A percentile compares a stretch with the other conserved stretches of the same genome.
These are phyloP conservation scores for Cercospora brassicicola DNA, from an alignment of 2,329 filamentous ascomycete genomes.

Conservation along the genomic window DNA sequence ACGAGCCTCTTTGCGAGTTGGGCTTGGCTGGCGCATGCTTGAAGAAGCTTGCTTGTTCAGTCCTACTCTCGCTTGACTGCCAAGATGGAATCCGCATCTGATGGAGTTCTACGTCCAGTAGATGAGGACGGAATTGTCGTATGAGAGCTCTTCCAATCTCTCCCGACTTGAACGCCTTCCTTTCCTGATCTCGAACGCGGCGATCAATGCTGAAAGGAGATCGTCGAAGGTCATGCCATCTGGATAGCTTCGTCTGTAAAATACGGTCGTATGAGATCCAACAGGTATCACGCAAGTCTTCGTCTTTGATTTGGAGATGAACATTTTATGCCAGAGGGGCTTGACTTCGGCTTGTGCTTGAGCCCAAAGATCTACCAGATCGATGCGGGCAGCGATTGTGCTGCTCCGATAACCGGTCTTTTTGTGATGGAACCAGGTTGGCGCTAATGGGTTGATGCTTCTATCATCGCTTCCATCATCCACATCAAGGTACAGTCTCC, in stretches of 20 bases:
- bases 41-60: neutral
- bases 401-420: slow-evolving; percentile 24
- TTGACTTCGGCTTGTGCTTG: slow-evolving; percentile 13
- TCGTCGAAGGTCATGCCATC: slow-evolving; percentile 29
- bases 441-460: slow-evolving; percentile 22
- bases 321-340: slow-evolving; percentile 25
- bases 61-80: neutral
- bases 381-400: slow-evolving; percentile 25
- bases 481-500: slow-evolving; percentile 23
- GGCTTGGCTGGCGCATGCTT: neutral
- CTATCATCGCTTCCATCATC: slow-evolving; percentile 14
- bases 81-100: neutral
- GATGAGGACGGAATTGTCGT: slow-evolving; percentile 26
- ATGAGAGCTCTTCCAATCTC: slow-evolving; percentile 22
- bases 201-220: slow-evolving; percentile 23
- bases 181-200: slow-evolving; percentile 26
- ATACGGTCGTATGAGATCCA: slow-evolving; percentile 21
- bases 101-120: slow-evolving; percentile 24
- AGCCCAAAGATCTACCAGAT: slow-evolving; percentile 24
- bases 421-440: slow-evolving; percentile 21
- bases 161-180: slow-evolving; percentile 19
- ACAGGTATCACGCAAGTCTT: slow-evolving; percentile 28
- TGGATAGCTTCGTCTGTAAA: slow-evolving; percentile 23
- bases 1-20: too few relatives aligned
- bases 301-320: slow-evolving; percentile 22